Percentiles rank a stretch among this genome's conserved stretches.
Conservation (phyloP, 257 asterid genomes). For the Marsdenia floribunda region DNA sequence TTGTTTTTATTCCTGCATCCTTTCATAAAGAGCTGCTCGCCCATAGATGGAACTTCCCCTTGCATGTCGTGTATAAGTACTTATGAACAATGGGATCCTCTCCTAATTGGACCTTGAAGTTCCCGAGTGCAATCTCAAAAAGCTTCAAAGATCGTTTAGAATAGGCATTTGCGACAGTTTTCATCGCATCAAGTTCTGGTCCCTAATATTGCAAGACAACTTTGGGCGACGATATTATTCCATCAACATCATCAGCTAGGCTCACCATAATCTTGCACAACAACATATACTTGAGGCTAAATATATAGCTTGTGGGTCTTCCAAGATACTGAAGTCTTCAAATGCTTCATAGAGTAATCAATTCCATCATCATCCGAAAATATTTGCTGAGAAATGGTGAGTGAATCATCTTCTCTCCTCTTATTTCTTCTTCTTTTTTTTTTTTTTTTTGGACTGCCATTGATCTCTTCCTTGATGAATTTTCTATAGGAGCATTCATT, state of each 20-base stretch:
- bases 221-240: conserved; percentile 38
- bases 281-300: too few species aligned
- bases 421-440: too few species aligned
- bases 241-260: conserved; percentile 41
- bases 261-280: too few species aligned
- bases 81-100: too few species aligned
- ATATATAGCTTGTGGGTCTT: conserved; percentile 37
- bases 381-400: too few species aligned
- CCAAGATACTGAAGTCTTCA: conserved; percentile 43
- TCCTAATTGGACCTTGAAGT: too few species aligned
- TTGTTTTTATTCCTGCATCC: conserved; percentile 87
- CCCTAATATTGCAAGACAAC: conserved; percentile 43
- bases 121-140: too few species aligned
- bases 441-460: too few species aligned
- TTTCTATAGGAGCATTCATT: too few species aligned
- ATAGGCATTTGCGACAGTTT: conserved; percentile 41
- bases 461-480: too few species aligned
- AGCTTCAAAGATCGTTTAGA: conserved; percentile 40
- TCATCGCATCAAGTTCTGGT: conserved; percentile 48
- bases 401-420: too few species aligned
- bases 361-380: too few species aligned
- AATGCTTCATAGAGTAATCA: conserved; percentile 40
- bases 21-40: conserved; percentile 66
- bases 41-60: conserved; percentile 65
- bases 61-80: conserved; percentile 70